Conservation (phyloP, 192 early-diverging fungal species). For the Podochytrium sp. region DNA sequence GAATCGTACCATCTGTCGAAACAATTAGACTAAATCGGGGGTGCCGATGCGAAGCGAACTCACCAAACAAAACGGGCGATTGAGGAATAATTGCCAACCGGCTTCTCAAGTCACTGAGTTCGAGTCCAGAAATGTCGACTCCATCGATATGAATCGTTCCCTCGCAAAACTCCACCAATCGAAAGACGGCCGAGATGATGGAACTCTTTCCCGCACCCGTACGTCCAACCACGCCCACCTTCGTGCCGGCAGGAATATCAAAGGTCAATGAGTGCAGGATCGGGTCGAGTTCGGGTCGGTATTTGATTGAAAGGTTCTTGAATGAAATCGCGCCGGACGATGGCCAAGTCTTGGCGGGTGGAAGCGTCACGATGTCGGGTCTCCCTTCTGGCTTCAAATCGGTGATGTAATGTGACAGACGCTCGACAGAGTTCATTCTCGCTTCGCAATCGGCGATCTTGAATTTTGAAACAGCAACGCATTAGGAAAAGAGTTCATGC, state of each 20-base stretch:
- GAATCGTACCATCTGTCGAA: conserved; percentile 52
- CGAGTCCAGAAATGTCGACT: conserved; percentile 60
- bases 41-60: conserved; percentile 48
- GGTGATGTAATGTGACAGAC: background rate
- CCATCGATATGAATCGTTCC: conserved; percentile 66
- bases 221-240: conserved; percentile 82
- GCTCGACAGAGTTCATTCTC: conserved; percentile 9
- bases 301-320: conserved; percentile 58
- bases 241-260: conserved; percentile 64
- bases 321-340: conserved; percentile 56
- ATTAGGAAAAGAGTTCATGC: background rate
- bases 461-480: background rate
- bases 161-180: conserved; percentile 60
- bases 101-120: conserved; percentile 54
- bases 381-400: conserved; percentile 40
- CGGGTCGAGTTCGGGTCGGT: conserved; percentile 51
- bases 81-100: conserved; percentile 44
- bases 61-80: conserved; percentile 53
- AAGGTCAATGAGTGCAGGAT: conserved; percentile 76
- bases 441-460: background rate
- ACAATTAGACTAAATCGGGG: background rate
- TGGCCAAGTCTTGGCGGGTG: conserved; percentile 25
- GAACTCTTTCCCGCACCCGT: conserved; percentile 79
- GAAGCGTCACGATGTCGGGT: conserved; percentile 50
- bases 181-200: conserved; percentile 64